These are phyloP conservation scores for Trebouxia sp. DNA, from an alignment of 139 green algal genomes.

Conservation along the genomic window DNA sequence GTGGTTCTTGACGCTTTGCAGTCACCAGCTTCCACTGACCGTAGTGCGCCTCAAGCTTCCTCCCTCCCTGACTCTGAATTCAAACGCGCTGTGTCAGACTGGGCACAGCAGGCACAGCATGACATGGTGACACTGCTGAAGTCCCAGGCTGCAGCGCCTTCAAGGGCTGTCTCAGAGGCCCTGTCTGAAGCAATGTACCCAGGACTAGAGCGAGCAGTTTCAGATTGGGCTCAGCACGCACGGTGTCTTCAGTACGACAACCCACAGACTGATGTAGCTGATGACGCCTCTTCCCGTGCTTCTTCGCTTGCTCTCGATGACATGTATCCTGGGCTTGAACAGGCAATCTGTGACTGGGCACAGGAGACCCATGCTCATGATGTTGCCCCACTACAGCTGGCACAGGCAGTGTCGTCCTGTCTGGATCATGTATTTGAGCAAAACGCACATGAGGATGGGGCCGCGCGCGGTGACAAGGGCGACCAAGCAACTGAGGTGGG, in stretches of 20 bases:
- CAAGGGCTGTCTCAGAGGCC: background rate
- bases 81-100: background rate
- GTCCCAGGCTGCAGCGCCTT: background rate
- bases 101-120: slow-evolving; percentile 7
- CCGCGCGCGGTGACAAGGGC: no score
- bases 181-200: background rate
- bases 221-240: background rate
- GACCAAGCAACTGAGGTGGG: no score
- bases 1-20: no score
- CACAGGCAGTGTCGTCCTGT: background rate
- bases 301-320: background rate
- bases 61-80: no score
- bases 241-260: no score
- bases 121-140: no score
- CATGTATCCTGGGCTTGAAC: background rate
- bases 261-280: background rate
- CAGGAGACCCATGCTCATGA: background rate
- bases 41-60: no score
- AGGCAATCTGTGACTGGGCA: background rate
- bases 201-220: background rate
- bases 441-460: background rate
- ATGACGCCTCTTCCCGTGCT: background rate
- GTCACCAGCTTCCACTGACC: no score
- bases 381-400: background rate
- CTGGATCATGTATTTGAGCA: background rate